A percentile compares a stretch with the other conserved stretches of the same genome.
phyloP scores from a whole-genome alignment of 371 early-diverging fungal species.

The Rhizopus delemar region DNA sequence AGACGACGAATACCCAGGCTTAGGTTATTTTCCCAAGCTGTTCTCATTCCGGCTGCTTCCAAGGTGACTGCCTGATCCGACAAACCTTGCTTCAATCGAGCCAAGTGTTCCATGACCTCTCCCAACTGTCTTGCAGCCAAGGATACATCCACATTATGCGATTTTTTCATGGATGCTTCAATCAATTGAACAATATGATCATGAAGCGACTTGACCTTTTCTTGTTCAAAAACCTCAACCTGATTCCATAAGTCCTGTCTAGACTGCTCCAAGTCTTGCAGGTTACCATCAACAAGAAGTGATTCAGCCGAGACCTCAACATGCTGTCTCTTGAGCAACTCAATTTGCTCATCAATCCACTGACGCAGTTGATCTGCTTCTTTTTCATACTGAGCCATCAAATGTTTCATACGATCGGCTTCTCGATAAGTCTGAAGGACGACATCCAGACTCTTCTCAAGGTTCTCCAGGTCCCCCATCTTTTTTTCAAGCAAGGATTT shows the following conservation, averaged over 20 bases:
- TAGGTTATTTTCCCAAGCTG: slow-evolving; percentile 34
- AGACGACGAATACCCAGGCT: slow-evolving; percentile 26
- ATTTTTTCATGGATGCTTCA: slow-evolving; percentile 27
- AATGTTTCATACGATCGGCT: slow-evolving; percentile 26
- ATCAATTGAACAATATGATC: slow-evolving; percentile 37
- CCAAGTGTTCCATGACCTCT: slow-evolving; percentile 34
- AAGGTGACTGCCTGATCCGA: slow-evolving; percentile 37
- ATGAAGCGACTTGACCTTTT: slow-evolving; percentile 31
- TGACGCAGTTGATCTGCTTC: slow-evolving; percentile 30
- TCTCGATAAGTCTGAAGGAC: slow-evolving; percentile 23
- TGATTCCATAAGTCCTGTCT: slow-evolving; percentile 19
- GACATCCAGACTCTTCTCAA: slow-evolving; percentile 30
- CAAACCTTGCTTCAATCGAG: slow-evolving; percentile 33
- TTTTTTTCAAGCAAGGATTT: slow-evolving; percentile 34
- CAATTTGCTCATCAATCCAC: slow-evolving; percentile 42
- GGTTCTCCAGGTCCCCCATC: slow-evolving; percentile 23
- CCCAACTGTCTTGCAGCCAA: slow-evolving; percentile 34
- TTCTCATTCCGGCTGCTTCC: slow-evolving; percentile 36
- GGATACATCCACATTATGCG: slow-evolving; percentile 32
- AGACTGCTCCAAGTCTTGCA: slow-evolving; percentile 24
- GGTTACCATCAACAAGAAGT: slow-evolving; percentile 18
- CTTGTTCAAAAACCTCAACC: slow-evolving; percentile 33
- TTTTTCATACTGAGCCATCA: slow-evolving; percentile 31
- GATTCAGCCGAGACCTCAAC: slow-evolving; percentile 44
- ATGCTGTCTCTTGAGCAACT: slow-evolving; percentile 27